Percentiles rank a stretch among this genome's conserved stretches.
phyloP scores from a whole-genome alignment of 169 alveolate species.

The Eimeria acervulina region DNA sequence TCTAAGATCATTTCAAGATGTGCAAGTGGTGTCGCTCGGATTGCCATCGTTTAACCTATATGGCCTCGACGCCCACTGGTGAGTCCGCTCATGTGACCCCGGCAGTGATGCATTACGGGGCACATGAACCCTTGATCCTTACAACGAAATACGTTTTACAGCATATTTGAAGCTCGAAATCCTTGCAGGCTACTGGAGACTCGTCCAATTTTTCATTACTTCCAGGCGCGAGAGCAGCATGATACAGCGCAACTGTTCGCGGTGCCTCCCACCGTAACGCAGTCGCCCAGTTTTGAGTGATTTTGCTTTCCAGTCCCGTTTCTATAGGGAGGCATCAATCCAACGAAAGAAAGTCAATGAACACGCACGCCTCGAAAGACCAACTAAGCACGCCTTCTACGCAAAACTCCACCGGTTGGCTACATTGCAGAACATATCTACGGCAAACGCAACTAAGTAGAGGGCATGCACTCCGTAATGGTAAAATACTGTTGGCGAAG shows the following conservation, averaged over 20 bases:
- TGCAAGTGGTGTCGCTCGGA: background rate
- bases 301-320: no score
- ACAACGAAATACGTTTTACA: background rate
- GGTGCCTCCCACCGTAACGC: background rate
- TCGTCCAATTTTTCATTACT: background rate
- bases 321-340: background rate
- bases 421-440: background rate
- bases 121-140: background rate
- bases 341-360: background rate
- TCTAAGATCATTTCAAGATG: background rate
- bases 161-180: no score
- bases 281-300: no score
- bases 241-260: background rate
- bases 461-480: background rate
- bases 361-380: background rate
- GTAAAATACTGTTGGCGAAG: background rate
- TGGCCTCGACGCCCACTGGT: background rate
- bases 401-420: background rate
- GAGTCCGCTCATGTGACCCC: background rate
- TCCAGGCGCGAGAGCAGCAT: background rate
- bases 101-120: background rate
- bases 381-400: background rate
- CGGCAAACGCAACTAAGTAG: background rate
- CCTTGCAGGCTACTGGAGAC: background rate
- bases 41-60: no score